phyloP scores from a whole-genome alignment of 2,329 filamentous ascomycete species.

The Ascosphaera aggregata region DNA sequence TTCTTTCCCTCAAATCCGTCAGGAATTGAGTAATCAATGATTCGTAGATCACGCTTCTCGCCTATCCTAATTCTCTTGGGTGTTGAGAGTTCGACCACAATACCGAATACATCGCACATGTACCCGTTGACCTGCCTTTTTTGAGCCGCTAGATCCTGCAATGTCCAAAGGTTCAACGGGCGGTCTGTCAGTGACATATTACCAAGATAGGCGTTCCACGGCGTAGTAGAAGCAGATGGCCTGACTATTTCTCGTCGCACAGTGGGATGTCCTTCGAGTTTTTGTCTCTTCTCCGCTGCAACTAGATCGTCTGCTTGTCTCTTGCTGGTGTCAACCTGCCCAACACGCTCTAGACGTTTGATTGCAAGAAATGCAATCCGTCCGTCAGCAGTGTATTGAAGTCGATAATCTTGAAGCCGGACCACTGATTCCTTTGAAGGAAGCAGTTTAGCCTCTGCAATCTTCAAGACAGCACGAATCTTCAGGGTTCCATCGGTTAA shows the following conservation, averaged over 20 bases:
- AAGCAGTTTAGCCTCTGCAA: neutral
- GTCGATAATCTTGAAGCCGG: neutral
- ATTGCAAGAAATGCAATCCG: neutral
- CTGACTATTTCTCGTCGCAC: too few species aligned
- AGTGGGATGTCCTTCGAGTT: neutral
- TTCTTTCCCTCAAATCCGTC: neutral
- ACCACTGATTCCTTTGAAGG: neutral
- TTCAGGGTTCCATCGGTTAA: neutral
- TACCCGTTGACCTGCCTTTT: constrained; percentile 6
- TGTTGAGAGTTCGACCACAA: constrained; percentile 10
- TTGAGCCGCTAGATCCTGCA: constrained; percentile 5
- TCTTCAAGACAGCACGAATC: neutral
- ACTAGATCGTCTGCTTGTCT: neutral
- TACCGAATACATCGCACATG: constrained; percentile 8
- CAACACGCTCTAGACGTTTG: neutral
- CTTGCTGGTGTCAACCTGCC: neutral
- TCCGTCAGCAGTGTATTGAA: neutral
- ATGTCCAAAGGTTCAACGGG: constrained; percentile 4
- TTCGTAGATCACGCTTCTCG: constrained; percentile 11
- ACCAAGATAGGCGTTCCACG: too few species aligned
- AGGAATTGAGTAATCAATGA: constrained; percentile 9
- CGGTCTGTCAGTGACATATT: too few species aligned
- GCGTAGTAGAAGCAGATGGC: too few species aligned
- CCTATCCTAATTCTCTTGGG: neutral
- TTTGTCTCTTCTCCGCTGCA: too few species aligned